Conservation (phyloP, 73 alveolate genomes). For the Paramecium sexaurelia region DNA sequence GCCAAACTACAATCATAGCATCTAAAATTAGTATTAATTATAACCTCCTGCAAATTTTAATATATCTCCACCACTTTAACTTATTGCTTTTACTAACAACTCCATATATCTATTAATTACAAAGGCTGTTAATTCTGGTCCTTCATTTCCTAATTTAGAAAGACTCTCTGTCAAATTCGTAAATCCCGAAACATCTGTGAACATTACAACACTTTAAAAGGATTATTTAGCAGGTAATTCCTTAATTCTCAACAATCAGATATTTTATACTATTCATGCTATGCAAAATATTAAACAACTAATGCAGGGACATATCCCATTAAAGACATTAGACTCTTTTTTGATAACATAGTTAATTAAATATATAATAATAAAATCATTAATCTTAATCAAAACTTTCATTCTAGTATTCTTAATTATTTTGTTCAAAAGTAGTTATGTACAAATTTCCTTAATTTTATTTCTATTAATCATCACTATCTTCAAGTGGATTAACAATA, state of each 20-base stretch:
- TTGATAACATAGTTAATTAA: neutral
- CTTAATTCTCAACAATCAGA: neutral
- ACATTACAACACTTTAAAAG: conserved; percentile 34
- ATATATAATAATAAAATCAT: neutral
- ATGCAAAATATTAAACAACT: conserved; percentile 39
- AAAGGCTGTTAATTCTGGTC: conserved; percentile 90
- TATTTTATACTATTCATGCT: neutral
- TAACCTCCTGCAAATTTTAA: conserved; percentile 88
- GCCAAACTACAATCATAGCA: conserved; percentile 96
- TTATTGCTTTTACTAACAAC: conserved; percentile 81
- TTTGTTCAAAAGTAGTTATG: neutral
- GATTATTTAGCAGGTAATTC: conserved; percentile 43
- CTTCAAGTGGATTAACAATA: neutral
- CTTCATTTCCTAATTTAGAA: conserved; percentile 84
- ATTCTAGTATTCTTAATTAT: neutral
- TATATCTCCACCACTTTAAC: conserved; percentile 94
- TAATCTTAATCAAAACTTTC: neutral
- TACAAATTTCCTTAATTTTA: neutral
- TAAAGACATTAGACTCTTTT: neutral
- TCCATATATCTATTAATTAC: conserved; percentile 91
- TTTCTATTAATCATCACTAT: neutral
- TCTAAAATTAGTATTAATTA: conserved; percentile 59
- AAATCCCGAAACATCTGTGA: conserved; percentile 51
- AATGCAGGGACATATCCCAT: conserved; percentile 51
- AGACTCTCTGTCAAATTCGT: conserved; percentile 40